phyloP scores from a whole-genome alignment of 2,329 filamentous ascomycete genomes.

The Albifimbria verrucaria region DNA sequence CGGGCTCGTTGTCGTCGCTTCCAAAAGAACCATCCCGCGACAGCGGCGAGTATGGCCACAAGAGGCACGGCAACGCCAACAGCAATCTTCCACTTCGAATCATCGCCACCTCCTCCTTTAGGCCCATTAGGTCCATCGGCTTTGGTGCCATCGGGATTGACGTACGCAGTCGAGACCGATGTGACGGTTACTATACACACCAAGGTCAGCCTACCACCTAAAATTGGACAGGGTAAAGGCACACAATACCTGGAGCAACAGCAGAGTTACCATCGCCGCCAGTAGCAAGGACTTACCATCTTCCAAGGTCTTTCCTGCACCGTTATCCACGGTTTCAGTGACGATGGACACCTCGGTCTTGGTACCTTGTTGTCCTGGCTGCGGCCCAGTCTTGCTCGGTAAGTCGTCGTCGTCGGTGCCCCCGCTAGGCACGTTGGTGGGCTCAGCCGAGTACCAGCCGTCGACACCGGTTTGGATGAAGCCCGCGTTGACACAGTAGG shows the following conservation, averaged over 20 bases:
- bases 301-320: constrained; percentile 15
- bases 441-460: constrained; percentile 18
- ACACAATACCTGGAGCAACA: constrained; percentile 25
- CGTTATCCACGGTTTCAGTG: constrained; percentile 20
- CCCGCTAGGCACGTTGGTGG: constrained; percentile 8
- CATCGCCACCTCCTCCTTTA: constrained; percentile 11
- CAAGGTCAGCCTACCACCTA: constrained; percentile 5
- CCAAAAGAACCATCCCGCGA: neutral
- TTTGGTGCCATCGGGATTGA: constrained; percentile 16
- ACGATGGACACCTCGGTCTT: constrained; percentile 20
- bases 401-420: constrained; percentile 12
- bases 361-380: too few species aligned
- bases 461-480: constrained; percentile 20
- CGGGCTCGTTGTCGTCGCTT: neutral
- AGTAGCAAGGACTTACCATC: constrained; percentile 25
- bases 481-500: constrained; percentile 22
- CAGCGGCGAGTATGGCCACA: neutral
- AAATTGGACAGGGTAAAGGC: constrained; percentile 1
- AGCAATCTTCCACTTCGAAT: neutral
- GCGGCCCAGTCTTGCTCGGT: too few species aligned
- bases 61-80: neutral
- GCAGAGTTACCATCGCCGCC: constrained; percentile 18
- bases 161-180: constrained; percentile 17
- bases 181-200: constrained; percentile 17
- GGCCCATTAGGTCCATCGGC: constrained; percentile 12